A percentile compares a stretch with the other conserved stretches of the same genome.
Conservation (phyloP, 768 basidiomycete species). For the Pulveroboletus sp. region DNA sequence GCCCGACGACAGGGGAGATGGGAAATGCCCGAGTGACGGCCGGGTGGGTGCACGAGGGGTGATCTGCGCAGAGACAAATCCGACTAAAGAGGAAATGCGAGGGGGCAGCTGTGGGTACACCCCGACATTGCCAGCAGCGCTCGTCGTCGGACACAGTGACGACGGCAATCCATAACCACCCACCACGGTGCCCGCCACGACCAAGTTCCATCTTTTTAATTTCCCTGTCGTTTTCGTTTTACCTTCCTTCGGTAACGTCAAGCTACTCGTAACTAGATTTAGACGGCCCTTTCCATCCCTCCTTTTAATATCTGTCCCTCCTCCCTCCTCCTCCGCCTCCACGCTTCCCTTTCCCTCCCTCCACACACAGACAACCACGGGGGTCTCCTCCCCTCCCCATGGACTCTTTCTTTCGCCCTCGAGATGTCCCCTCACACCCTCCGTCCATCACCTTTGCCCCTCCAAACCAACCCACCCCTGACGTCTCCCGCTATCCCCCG, state of each 20-base stretch:
- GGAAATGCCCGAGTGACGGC: slow-evolving; percentile 23
- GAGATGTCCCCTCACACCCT: slow-evolving; percentile 10
- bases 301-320: slow-evolving; percentile 23
- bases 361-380: background rate
- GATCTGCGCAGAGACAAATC: slow-evolving; percentile 26
- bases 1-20: slow-evolving; percentile 23
- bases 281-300: slow-evolving; percentile 25
- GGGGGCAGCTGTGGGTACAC: background rate
- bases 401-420: slow-evolving; percentile 33
- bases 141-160: slow-evolving; percentile 9
- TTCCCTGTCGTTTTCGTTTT: slow-evolving; percentile 17
- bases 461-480: slow-evolving; percentile 18
- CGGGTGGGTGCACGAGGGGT: slow-evolving; percentile 15
- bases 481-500: slow-evolving; percentile 17
- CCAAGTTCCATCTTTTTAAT: slow-evolving; percentile 10
- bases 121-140: slow-evolving; percentile 3
- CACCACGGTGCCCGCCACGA: background rate
- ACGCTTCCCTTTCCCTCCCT: background rate
- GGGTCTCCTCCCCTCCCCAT: slow-evolving; percentile 21
- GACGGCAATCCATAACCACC: background rate
- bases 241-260: slow-evolving; percentile 23
- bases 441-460: slow-evolving; percentile 23
- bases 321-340: background rate
- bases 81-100: slow-evolving; percentile 13
- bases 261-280: slow-evolving; percentile 23